A percentile compares a stretch with the other conserved stretches of the same genome.
These are phyloP conservation scores for Penicillium palitans DNA, from an alignment of 2,329 filamentous ascomycete genomes.

Conservation along the genomic window DNA sequence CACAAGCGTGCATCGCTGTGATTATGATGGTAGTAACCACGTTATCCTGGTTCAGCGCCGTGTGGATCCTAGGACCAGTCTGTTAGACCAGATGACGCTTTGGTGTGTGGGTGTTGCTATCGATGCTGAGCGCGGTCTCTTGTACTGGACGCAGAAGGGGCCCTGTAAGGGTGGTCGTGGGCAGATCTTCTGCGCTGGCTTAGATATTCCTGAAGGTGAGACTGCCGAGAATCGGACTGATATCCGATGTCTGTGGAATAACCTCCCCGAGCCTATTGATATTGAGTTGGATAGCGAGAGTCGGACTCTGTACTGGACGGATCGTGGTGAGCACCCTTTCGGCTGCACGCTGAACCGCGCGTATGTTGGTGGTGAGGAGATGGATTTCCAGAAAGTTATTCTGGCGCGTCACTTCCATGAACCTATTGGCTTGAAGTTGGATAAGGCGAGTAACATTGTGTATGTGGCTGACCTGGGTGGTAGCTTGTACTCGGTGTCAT, in stretches of 20 bases:
- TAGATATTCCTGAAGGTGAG: conserved; percentile 42
- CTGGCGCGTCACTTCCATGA: conserved; percentile 45
- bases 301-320: conserved; percentile 59
- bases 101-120: conserved; percentile 61
- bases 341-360: conserved; percentile 56
- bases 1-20: conserved; percentile 37
- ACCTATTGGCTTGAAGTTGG: conserved; percentile 28
- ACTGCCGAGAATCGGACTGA: conserved; percentile 43
- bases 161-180: conserved; percentile 53
- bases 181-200: conserved; percentile 53
- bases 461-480: conserved; percentile 30
- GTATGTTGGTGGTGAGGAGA: conserved; percentile 12
- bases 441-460: conserved; percentile 19
- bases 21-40: conserved; percentile 37
- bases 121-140: conserved; percentile 42
- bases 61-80: conserved; percentile 11
- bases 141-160: conserved; percentile 65
- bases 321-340: conserved; percentile 57
- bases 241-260: conserved; percentile 45
- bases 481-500: conserved; percentile 24
- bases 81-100: conserved; percentile 35
- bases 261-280: conserved; percentile 59
- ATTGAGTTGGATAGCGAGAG: conserved; percentile 54
- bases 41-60: conserved; percentile 43
- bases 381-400: conserved; percentile 20